Base-by-base conservation (phyloP, 1,284 basidiomycete genomes). In the Wolfiporia cocos region DNA sequence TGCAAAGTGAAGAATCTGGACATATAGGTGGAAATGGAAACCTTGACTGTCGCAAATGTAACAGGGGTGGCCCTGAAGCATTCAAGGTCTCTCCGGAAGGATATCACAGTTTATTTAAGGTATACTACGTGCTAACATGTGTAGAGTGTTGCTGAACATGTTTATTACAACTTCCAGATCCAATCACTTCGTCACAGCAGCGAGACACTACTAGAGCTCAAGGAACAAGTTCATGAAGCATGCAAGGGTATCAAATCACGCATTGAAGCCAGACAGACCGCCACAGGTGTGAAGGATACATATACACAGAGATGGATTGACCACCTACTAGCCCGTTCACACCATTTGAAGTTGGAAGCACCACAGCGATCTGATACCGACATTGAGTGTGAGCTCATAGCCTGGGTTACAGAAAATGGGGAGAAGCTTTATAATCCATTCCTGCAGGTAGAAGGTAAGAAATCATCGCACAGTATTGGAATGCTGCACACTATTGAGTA, bases 1-100 rank as follows among this genome's bases (percentile, higher is more conserved):
- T 54, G 28, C 64, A 65, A 41, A 57, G 58, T 40, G 62, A 65
- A 15, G 57, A 58, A 52, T n/a, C n/a, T 66, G 63, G 34, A 20
- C 51, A 15, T n/a, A 51, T 48, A 28, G 57, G 64, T 18, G 58
- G 63, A 5, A 39, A 24, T 3, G 32, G n/a, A 43, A 48, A 20
- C 14, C 42, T 17, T 34, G n/a, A 28, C 9, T 28, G 26, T n/a
- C n/a, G n/a, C n/a, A n/a, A n/a, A n/a, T n/a, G n/a, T n/a, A n/a
- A n/a, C n/a, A n/a, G n/a, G n/a, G n/a, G n/a, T n/a, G n/a, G n/a
- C n/a, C n/a, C n/a, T n/a, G n/a, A n/a, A n/a, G n/a, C n/a, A n/a
- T n/a, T n/a, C n/a, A n/a, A n/a, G n/a, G n/a, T n/a, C n/a, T n/a
- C n/a, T n/a, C n/a, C n/a, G n/a, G n/a, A n/a, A n/a, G n/a, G n/a